Base-by-base conservation (phyloP, 129 eudicot species). In the Lactuca sativa region DNA sequence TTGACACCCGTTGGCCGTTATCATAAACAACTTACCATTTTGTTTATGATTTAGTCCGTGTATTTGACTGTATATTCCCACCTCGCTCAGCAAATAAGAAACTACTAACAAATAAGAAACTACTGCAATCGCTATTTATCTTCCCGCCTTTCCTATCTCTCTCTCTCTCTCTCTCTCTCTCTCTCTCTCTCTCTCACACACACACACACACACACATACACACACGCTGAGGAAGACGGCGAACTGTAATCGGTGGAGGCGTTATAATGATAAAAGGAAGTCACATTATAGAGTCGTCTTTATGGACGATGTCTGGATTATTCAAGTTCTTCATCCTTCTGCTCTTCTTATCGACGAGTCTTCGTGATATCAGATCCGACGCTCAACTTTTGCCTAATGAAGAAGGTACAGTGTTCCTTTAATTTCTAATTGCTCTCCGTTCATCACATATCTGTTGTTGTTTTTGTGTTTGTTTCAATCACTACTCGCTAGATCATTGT, bases 391-490 rank as follows among this genome's bases (percentile, higher is more conserved):
- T 61, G 41, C 66, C 66, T 7, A 31, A 61, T 36, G 31, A 7
- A 61, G 66, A 61, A 61, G 66, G 66, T 61, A 61, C 66, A 3
- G 8, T 37, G 47, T 17, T 57, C 7, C 41, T 69, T 69, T 12
- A 36, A 15, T 59, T 17, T 34, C 0, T 11, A 9, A 31, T 60
- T 17, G 1, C 43, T 51, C 34, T 40, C 17, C 34, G 52, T 68
- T 61, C 53, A 5, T 43, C 7, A 2, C 52, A 47, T 47, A 10
- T 13, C 1, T 56, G 13, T 36, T 38, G 6, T 69, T 34, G 18
- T 10, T 5, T 69, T 21, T 52, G 1, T 5, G 33, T 72, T 32
- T 47, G 44, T 18, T 36, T 18, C 14, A 3, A 3, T 47, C 5
- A 4, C 38, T 6, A 4, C 10, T 21, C n/a, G 9, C 56, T 41